Evolutionary conservation across 2,329 filamentous ascomycete species (phyloP), one percentile per base, ranked within the genome.

Genomic region (Cladosporium oxysporum): DNA sequence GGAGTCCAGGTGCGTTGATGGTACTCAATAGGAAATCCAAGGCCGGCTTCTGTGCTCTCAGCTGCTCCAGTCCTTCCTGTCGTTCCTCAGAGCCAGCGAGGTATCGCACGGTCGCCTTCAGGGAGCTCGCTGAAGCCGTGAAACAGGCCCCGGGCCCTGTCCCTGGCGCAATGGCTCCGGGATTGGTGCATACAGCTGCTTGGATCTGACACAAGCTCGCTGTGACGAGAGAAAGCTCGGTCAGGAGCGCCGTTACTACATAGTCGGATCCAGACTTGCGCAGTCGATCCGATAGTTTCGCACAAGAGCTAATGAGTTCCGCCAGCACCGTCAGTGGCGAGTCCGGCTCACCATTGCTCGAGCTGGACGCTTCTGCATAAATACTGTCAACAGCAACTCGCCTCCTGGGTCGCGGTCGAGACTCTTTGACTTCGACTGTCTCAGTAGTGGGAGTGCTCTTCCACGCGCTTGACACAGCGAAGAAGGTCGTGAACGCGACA

Each of bases 391-490:
- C 68, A 18, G 66, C 68, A 35, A 62, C 62, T 28, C 70, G 58
- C 31, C 69, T 62, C 33, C 66, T 55, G 5, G 58, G 53, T 31
- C 66, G 31, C 2, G 69, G 69, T 28, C 69, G 64, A 14, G 55
- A 12, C 23, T 44, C 47, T 23, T 29, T 58, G 49, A 35, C 41
- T 44, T 58, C 58, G 31, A 28, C 28, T 35, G 58, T 37, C 18
- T 57, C 21, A 5, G 26, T 37, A 4, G 21, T 28, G 21, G 31
- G 52, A 10, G 14, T 70, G 26, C 67, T 70, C 31, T 64, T 66
- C 70, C 70, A 70, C 16, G 70, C 61, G 10, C 68, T 68, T 11
- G 71, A 68, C 5, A 72, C 63, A 5, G 71, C 71, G 2, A 74
- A 62, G 21, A 71, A 55, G 41, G 41, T 47, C 7, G 72, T 73